Evolutionary conservation across 2,329 filamentous ascomycete genomes (phyloP), one percentile per base, ranked within the genome.

Genomic region (Hypocreales sp.): DNA sequence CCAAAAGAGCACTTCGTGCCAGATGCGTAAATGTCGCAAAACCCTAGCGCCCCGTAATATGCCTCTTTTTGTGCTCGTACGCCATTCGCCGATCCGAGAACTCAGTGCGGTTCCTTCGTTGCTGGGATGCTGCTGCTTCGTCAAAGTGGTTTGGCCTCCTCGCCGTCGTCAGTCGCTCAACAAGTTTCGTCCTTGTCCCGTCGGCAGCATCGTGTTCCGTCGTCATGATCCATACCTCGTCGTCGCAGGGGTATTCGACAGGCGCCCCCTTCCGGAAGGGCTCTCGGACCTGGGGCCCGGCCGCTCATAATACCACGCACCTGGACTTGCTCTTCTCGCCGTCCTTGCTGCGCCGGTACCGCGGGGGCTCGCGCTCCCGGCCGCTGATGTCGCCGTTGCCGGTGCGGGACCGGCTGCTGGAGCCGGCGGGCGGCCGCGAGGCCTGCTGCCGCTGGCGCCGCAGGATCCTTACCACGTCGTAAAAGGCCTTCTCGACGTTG

Each of bases 401-500:
- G 19, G 45, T 47, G 36, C 47, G 47, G 27, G 56, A 61, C 33
- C 56, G 50, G 34, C 49, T 42, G 27, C 46, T 37, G 24, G 47
- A 40, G 35, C 41, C 45, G 30, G 44, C 48, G 5, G 47, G 37
- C 18, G 56, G 54, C 17, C 58, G 53, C 26, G 58, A 45, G 8
- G 58, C 53, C 32, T 61, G 58, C 42, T 82, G 75, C 44, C 82
- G 69, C 55, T 93, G 84, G 42, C 80, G 73, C 41, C 90, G 76
- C 38, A 98, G 62, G 51, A 90, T 81, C 40, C 90, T 67, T 29
- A 95, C 90, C 7, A 98, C 90, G 47, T 98, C 90, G 56, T 93
- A 95, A 48, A 98, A 95, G 18, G 84, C 87, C 64, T 92, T 95
- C 55, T 93, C 90, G 29, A 94, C 87, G 46, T 95, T 94, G 62